Evolutionary conservation across 345 rosid species (phyloP).

Genomic region (Hibiscus tridactylites): DNA sequence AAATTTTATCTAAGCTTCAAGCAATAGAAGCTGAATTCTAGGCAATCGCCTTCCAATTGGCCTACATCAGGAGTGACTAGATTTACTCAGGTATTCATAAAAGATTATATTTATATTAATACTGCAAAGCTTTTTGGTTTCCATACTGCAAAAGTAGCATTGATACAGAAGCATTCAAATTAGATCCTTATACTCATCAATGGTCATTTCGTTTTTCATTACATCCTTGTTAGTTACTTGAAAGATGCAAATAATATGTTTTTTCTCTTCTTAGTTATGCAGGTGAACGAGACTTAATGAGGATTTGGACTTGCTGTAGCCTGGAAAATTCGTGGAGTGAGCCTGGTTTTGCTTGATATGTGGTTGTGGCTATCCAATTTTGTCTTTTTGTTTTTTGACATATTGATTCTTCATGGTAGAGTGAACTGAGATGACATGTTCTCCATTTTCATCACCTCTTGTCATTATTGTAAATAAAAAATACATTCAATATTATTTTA

Average conservation of each 20-base stretch:
- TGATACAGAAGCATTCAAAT: no score
- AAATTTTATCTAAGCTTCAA: background rate
- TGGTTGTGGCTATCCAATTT: constrained; percentile 10
- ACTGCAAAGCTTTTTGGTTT: no score
- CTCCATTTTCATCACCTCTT: constrained; percentile 8
- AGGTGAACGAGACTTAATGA: constrained; percentile 28
- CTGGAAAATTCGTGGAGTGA: background rate
- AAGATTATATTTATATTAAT: no score
- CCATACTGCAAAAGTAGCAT: no score
- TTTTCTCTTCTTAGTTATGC: constrained; percentile 1
- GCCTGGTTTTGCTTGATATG: background rate
- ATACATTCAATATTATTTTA: background rate
- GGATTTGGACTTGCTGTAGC: constrained; percentile 1
- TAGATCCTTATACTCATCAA: no score
- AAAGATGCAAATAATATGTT: constrained; percentile 2
- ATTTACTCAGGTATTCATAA: no score
- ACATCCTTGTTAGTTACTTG: background rate
- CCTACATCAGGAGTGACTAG: no score
- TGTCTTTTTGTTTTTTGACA: constrained; percentile 9
- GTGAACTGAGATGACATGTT: constrained; percentile 2
- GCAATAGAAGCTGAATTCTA: background rate
- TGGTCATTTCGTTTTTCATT: background rate
- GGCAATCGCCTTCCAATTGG: no score
- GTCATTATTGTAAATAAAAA: constrained; percentile 20
- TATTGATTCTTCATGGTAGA: background rate